Base-by-base conservation (phyloP, 805 yeast genomes). In the Candida argentea region DNA sequence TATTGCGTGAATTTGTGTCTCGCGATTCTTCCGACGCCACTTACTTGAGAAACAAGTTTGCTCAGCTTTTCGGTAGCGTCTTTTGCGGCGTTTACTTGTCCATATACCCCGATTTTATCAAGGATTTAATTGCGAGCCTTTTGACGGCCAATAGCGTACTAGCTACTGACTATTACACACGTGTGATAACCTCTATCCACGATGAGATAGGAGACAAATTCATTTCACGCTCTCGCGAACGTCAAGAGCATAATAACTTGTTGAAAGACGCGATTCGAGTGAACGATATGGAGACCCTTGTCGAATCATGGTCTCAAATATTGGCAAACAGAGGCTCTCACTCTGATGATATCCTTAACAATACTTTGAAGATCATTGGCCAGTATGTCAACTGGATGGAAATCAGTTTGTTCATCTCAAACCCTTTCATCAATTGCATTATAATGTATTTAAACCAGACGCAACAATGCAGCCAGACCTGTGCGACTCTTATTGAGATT, bases 361-460 rank as follows among this genome's bases (percentile, higher is more conserved):
- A 69, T 34, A 57, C 74, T 5, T 63, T 85, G 27, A 63, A 64
- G 29, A 75, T 75, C 31, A 72, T 91, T 31, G 96, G 96, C 7
- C 73, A 74, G 8, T 91, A 81, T 68, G 81, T 86, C 14, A 76
- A 87, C 14, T 91, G 99, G 98, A 84, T 87, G 50, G 93, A 84
- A 48, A 76, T 87, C 35, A 63, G 76, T 30, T 61, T 84, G 40
- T 73, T 89, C 30, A 65, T 86, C 17, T 73, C 72, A 27, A 65
- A 69, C 19, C 70, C 70, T 25, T 76, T 70, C 39, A 57, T 83
- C 42, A 53, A 62, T 16, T 46, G 70, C 20, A 66, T 85, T 26
- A 77, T 73, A 43, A 69, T 66, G 33, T 76, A 68, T 43, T 61
- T 85, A 37, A 65, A 63, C 30, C 54, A 50, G 33, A 52, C 53